These are phyloP conservation scores for Aureobasidium sp. DNA, from an alignment of 2,329 filamentous ascomycete species.

Conservation along the genomic window DNA sequence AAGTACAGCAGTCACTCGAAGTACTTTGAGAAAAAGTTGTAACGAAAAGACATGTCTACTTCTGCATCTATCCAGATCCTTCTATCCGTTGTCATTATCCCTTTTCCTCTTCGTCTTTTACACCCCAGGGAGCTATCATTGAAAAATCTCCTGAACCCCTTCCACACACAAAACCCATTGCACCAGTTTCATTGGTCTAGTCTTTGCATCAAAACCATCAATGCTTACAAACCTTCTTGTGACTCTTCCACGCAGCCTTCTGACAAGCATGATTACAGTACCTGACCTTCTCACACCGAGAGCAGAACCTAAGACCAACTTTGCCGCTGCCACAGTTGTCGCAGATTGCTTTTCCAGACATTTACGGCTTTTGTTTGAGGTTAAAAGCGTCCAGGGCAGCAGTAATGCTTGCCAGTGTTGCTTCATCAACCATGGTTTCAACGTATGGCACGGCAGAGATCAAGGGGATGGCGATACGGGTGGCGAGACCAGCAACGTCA, in stretches of 20 bases:
- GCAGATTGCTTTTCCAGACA: not conserved
- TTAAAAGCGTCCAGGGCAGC: not conserved
- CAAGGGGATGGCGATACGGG: conserved; percentile 4
- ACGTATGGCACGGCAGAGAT: conserved; percentile 7
- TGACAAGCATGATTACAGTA: conserved; percentile 30
- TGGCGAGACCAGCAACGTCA: not conserved
- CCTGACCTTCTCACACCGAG: conserved; percentile 22
- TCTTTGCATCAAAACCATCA: not conserved
- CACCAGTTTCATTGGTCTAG: too few relatives aligned
- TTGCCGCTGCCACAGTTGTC: not conserved
- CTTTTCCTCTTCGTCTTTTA: too few relatives aligned
- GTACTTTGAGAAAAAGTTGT: too few relatives aligned
- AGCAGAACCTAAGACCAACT: conserved; percentile 17
- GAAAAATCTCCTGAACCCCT: too few relatives aligned
- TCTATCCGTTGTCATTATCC: too few relatives aligned
- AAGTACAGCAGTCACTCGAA: too few relatives aligned
- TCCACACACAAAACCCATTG: too few relatives aligned
- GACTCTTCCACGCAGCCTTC: conserved; percentile 25
- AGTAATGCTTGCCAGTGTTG: not conserved
- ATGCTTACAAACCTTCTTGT: conserved; percentile 22
- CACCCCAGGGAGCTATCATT: too few relatives aligned
- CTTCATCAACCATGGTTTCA: not conserved
- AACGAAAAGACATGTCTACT: too few relatives aligned
- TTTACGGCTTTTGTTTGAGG: not conserved
- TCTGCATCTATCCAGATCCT: too few relatives aligned